Percentiles rank a stretch among this genome's conserved stretches.
Evolutionary conservation across 2,329 filamentous ascomycete genomes (phyloP).

Genomic region (Aspergillus puulaauensis): DNA sequence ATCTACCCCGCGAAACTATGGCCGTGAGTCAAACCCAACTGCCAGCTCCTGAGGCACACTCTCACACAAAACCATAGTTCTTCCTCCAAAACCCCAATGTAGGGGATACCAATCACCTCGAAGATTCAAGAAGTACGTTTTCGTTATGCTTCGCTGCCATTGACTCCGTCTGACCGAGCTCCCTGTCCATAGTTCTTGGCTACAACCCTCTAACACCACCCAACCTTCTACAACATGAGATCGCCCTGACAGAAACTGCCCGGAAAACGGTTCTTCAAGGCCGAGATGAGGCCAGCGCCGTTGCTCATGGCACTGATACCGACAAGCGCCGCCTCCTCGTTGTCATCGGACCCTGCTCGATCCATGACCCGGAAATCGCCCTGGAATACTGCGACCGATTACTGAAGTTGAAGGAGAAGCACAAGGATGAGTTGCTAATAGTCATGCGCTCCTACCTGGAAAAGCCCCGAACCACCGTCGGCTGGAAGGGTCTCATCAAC

Average conservation of each 20-base stretch:
- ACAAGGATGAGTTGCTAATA: slow-evolving; percentile 85
- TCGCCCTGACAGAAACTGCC: slow-evolving; percentile 54
- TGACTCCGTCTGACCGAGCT: not conserved
- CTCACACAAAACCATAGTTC: slow-evolving; percentile 51
- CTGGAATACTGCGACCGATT: slow-evolving; percentile 90
- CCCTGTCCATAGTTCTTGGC: slow-evolving; percentile 63
- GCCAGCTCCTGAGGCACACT: slow-evolving; percentile 10
- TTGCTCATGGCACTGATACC: slow-evolving; percentile 60
- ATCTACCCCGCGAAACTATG: slow-evolving; percentile 28
- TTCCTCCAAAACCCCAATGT: slow-evolving; percentile 77
- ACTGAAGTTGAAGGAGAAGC: slow-evolving; percentile 78
- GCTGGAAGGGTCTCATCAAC: slow-evolving; percentile 98
- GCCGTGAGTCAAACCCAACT: slow-evolving; percentile 30
- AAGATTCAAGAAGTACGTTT: slow-evolving; percentile 79
- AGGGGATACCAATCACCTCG: slow-evolving; percentile 69
- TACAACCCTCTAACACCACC: slow-evolving; percentile 93
- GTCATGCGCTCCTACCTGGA: slow-evolving; percentile 98
- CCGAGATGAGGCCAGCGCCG: slow-evolving; percentile 59
- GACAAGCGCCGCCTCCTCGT: slow-evolving; percentile 63
- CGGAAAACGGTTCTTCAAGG: slow-evolving; percentile 56
- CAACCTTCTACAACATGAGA: slow-evolving; percentile 92
- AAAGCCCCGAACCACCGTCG: slow-evolving; percentile 96
- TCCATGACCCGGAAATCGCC: slow-evolving; percentile 89
- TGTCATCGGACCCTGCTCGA: slow-evolving; percentile 92
- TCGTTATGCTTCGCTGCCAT: slow-evolving; percentile 1